These are phyloP conservation scores for Serendipita indica DNA, from an alignment of 768 basidiomycete species.

Conservation along the genomic window DNA sequence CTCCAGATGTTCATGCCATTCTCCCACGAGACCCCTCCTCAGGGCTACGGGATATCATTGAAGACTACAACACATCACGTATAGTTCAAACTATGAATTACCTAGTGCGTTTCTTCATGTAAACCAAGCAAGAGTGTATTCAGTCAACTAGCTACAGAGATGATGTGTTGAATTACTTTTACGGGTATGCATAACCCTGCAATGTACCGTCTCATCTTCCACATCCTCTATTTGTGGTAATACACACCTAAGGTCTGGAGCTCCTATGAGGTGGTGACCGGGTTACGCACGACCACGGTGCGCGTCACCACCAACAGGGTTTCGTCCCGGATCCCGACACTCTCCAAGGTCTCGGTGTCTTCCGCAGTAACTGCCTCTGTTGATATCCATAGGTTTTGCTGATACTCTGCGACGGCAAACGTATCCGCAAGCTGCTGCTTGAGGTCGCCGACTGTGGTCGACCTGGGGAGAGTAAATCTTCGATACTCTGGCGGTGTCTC, in stretches of 20 bases:
- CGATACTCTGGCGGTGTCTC: background rate
- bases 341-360: background rate
- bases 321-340: background rate
- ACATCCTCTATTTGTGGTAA: too few relatives aligned
- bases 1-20: too few relatives aligned
- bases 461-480: background rate
- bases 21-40: too few relatives aligned
- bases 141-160: too few relatives aligned
- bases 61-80: too few relatives aligned
- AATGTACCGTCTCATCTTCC: too few relatives aligned
- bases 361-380: background rate
- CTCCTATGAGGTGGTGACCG: background rate
- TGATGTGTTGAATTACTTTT: too few relatives aligned
- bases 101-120: too few relatives aligned
- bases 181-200: too few relatives aligned
- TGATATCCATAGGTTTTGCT: background rate
- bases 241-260: background rate
- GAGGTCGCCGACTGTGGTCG: background rate
- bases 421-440: background rate
- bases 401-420: background rate
- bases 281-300: background rate
- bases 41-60: too few relatives aligned
- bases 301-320: background rate
- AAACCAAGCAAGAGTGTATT: too few relatives aligned
- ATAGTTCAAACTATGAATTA: too few relatives aligned